These are phyloP conservation scores for Chamaecrista fasciculata DNA, from an alignment of 306 rosid species.

Conservation along the genomic window DNA sequence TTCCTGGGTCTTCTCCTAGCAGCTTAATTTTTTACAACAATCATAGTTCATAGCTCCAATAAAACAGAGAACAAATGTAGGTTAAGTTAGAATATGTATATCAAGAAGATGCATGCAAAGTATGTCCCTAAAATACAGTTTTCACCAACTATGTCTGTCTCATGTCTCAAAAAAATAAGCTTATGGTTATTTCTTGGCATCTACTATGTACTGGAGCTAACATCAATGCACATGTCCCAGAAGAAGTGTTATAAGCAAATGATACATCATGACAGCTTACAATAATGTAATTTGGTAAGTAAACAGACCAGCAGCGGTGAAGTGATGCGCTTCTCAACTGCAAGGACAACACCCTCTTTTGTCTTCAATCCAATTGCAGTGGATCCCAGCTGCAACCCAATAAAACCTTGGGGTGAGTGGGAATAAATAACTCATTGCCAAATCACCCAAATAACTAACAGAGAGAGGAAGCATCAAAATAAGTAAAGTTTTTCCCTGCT, in stretches of 20 bases:
- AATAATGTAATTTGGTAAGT: not conserved
- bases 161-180: not conserved
- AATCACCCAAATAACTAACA: not conserved
- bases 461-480: not conserved
- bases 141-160: not conserved
- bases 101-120: no score
- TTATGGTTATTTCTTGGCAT: not conserved
- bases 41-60: not conserved
- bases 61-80: not conserved
- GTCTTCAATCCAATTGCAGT: constrained; percentile 97
- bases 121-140: not conserved
- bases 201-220: not conserved
- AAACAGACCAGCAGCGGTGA: constrained; percentile 81
- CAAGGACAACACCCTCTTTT: constrained; percentile 92
- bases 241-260: not conserved
- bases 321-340: constrained; percentile 95
- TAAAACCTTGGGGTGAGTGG: not conserved
- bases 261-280: not conserved
- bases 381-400: constrained; percentile 73
- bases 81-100: not conserved
- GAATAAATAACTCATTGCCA: not conserved
- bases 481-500: not conserved
- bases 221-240: not conserved
- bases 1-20: not conserved
- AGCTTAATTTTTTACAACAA: not conserved